These are phyloP conservation scores for Actinidia arguta DNA, from an alignment of 179 eudicot genomes.

Conservation along the genomic window DNA sequence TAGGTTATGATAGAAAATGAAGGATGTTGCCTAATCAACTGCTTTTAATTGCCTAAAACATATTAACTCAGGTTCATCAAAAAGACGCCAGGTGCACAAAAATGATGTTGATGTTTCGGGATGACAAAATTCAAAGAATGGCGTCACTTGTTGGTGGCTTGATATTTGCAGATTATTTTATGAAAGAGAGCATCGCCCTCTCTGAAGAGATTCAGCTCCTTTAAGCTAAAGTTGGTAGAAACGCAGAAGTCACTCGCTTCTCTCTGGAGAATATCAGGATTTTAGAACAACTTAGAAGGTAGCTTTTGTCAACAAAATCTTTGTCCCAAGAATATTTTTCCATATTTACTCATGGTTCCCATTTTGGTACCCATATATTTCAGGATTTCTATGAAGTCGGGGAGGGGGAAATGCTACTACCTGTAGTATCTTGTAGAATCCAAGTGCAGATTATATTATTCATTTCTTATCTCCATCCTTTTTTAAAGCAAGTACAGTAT, in stretches of 20 bases:
- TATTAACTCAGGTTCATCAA: slow-evolving; percentile 72
- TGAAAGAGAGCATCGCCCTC: slow-evolving; percentile 81
- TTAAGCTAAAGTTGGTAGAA: slow-evolving; percentile 79
- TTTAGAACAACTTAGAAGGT: slow-evolving; percentile 86
- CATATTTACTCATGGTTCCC: background rate
- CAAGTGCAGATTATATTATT: background rate
- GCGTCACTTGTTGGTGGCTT: slow-evolving; percentile 78
- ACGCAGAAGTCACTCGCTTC: slow-evolving; percentile 98
- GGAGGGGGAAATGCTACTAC: slow-evolving; percentile 83
- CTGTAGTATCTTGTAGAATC: slow-evolving; percentile 55
- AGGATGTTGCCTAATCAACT: background rate
- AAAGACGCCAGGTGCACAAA: slow-evolving; percentile 88
- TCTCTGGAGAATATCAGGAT: slow-evolving; percentile 91
- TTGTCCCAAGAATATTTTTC: background rate
- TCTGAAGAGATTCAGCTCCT: slow-evolving; percentile 79
- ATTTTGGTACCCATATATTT: slow-evolving; percentile 45
- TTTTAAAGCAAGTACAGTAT: no score
- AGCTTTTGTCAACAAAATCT: slow-evolving; percentile 9
- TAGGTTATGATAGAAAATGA: background rate
- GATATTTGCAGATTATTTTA: slow-evolving; percentile 73
- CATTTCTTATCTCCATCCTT: background rate
- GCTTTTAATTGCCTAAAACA: slow-evolving; percentile 18
- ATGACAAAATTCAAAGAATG: slow-evolving; percentile 93
- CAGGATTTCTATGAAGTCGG: slow-evolving; percentile 99
- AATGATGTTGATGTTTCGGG: slow-evolving; percentile 97